Base-by-base conservation (phyloP, 331 rosid species). In the Arachis monticola region DNA sequence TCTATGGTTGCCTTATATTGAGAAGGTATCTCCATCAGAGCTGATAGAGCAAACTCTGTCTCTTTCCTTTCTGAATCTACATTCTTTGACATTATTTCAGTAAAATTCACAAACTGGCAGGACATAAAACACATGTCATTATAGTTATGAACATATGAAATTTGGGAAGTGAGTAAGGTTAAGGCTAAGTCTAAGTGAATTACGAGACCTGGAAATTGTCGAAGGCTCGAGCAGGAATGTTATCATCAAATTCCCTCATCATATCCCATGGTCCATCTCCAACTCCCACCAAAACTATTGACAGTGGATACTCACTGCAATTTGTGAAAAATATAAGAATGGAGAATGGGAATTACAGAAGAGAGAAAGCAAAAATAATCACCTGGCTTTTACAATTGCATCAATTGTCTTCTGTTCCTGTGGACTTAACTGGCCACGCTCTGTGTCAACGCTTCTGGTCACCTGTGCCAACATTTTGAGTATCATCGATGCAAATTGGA, bases 181-280 rank as follows among this genome's bases (percentile, higher is more conserved):
- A 46, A 45, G 75, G 51, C 30, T 44, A 51, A 45, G 75, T 44
- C 30, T 44, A 44, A 50, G 76, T 80, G 69, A 59, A 32, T 74
- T 55, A 12, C 59, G 35, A 73, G 68, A 93, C 98, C 93, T 93
- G 97, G 70, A 91, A 93, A 79, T 93, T 91, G 81, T 93, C 98
- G 47, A 89, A 93, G 64, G 87, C 88, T 35, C 98, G 83, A 62
- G 92, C 84, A 61, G 98, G 97, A 51, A 93, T 88, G 81, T 91
- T 93, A 62, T 93, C 97, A 11, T 93, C 97, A 44, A 93, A 93
- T 74, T 89, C 90, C 80, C 73, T 88, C 98, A 93, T 93, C 90
- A 78, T 84, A 75, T 93, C 98, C 97, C 97, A 93, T 11, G 98
- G 98, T 67, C 97, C 97, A 83, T 93, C 98, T 83, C 98, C 98